These are phyloP conservation scores for Blastocystis sp. DNA, from an alignment of 352 stramenopile genomes.

Conservation along the genomic window DNA sequence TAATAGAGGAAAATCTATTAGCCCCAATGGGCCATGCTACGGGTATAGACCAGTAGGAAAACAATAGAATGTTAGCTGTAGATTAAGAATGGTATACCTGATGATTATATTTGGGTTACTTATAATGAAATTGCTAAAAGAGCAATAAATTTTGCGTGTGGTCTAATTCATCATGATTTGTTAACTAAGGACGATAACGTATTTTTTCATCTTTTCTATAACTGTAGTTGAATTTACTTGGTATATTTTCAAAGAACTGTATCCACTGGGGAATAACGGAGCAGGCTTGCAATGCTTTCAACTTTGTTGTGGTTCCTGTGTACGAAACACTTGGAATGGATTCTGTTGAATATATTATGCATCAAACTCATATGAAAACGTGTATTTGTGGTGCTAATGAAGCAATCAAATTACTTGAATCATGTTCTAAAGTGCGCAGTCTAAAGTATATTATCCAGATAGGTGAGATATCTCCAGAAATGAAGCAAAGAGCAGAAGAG, in stretches of 20 bases:
- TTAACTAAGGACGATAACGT: neutral
- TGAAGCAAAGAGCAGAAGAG: constrained; percentile 64
- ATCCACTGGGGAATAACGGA: constrained; percentile 88
- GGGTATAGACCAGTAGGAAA: neutral
- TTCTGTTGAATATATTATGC: constrained; percentile 73
- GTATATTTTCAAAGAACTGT: constrained; percentile 93
- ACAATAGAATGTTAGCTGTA: neutral
- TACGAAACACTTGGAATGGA: constrained; percentile 80
- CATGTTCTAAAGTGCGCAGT: constrained; percentile 66
- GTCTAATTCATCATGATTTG: constrained; percentile 8
- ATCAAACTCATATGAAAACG: constrained; percentile 71
- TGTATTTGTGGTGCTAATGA: constrained; percentile 69
- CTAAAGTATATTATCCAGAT: constrained; percentile 67
- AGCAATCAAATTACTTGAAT: constrained; percentile 64
- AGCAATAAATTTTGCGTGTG: constrained; percentile 5
- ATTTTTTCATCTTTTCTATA: neutral
- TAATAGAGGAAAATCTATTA: neutral
- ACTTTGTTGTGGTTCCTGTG: constrained; percentile 73
- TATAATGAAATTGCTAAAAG: constrained; percentile 30
- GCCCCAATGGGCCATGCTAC: neutral
- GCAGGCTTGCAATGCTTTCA: constrained; percentile 75
- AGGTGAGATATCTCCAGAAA: constrained; percentile 69
- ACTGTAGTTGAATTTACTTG: constrained; percentile 72
- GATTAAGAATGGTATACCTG: neutral
- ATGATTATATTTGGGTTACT: neutral